phyloP scores from a whole-genome alignment of 352 stramenopile genomes.

The Peronospora destructor region DNA sequence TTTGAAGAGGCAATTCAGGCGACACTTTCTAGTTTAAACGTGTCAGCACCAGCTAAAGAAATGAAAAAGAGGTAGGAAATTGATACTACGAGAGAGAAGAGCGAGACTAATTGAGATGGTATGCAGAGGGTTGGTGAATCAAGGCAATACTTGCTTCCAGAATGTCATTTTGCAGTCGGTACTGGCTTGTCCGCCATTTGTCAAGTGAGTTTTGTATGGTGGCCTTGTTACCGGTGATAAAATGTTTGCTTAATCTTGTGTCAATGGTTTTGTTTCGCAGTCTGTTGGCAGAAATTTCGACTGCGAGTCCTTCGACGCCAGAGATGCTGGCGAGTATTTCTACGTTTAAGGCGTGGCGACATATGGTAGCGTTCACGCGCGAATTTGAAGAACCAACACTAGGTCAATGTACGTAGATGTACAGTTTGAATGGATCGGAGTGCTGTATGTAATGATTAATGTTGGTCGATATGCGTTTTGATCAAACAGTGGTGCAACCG shows the following conservation, averaged over 20 bases:
- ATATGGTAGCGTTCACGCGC: constrained; percentile 74
- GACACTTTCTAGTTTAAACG: constrained; percentile 44
- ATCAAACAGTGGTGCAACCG: constrained; percentile 24
- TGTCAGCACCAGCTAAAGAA: constrained; percentile 58
- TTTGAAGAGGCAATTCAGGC: constrained; percentile 70
- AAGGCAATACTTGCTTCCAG: constrained; percentile 86
- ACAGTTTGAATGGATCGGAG: background rate
- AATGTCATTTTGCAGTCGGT: constrained; percentile 84
- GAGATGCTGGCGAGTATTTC: constrained; percentile 40
- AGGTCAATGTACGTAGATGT: constrained; percentile 40
- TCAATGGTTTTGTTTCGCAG: constrained; percentile 22
- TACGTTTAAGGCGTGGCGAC: constrained; percentile 63
- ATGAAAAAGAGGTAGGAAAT: constrained; percentile 69
- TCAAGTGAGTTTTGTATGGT: constrained; percentile 49
- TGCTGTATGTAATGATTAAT: background rate
- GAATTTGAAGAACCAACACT: constrained; percentile 80
- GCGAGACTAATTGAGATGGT: constrained; percentile 1
- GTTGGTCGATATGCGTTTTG: background rate
- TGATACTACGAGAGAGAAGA: background rate
- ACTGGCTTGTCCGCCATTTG: constrained; percentile 64
- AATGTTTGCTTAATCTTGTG: background rate
- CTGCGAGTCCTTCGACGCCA: constrained; percentile 29
- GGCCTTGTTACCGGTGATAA: background rate
- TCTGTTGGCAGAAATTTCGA: constrained; percentile 62
- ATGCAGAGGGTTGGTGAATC: constrained; percentile 65